Evolutionary conservation across 2,329 filamentous ascomycete species (phyloP), one percentile per base, ranked within the genome.

Genomic region (Microdochium bolleyi): DNA sequence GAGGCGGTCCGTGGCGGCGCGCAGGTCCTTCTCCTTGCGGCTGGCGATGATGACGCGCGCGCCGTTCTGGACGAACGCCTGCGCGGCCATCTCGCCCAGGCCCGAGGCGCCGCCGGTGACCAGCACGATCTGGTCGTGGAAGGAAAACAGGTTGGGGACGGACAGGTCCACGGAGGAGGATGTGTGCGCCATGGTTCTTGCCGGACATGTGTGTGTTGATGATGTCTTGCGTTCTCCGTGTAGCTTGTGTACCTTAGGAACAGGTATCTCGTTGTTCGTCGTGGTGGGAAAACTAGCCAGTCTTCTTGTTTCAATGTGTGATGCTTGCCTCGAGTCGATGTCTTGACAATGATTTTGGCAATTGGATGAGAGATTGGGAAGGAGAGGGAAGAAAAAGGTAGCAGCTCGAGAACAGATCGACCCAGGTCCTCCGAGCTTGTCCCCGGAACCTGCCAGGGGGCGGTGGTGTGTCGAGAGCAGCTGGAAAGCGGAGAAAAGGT

Each of bases 31-130:
- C 44, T 54, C 38, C 32, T 54, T 54, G 5, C 52, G 25, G 52
- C 52, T 54, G 24, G 52, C 52, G 24, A 54, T 54, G 52, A 54
- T 49, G 34, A 54, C 52, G 50, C 52, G 52, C 9, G 52, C 52
- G 32, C 49, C 52, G 49, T 54, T 54, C 30, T 54, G 52, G 27
- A 54, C 49, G 34, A 54, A 54, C 2, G 52, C 52, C 49, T 54
- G 52, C 19, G 52, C 52, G 14, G 52, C 52, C 41, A 54, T 54
- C 44, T 54, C 52, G 19, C 52, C 52, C n/a, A 54, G 52, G 30
- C 52, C 52, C 7, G 52, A 51, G 19, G 52, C 52, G 46, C 52
- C 52, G 30, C 52, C 52, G 3, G 52, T 54, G 7, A 54, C 44
- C 9, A 54, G 49, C 21, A 51, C 49, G 22, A 51, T 24, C 37